Evolutionary conservation across 2,329 filamentous ascomycete genomes (phyloP).

Genomic region (Myotisia sp.): DNA sequence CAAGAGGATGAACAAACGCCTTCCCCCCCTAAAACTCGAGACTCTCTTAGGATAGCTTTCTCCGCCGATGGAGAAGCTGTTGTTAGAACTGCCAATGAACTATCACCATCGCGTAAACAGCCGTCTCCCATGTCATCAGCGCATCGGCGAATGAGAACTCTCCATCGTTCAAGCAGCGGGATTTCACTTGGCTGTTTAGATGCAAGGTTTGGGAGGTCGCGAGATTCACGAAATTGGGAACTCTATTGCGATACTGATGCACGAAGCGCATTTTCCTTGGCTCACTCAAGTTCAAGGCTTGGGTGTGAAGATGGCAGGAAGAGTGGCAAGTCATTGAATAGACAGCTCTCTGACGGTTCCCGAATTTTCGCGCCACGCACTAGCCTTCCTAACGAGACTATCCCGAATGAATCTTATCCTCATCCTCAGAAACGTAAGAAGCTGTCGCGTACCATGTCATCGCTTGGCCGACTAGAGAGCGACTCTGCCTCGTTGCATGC

Average conservation of each 20-base stretch:
- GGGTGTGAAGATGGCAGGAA: neutral
- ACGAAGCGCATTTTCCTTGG: constrained; percentile 63
- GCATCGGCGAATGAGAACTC: constrained; percentile 37
- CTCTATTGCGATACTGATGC: constrained; percentile 72
- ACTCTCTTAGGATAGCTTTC: constrained; percentile 59
- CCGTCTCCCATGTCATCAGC: constrained; percentile 36
- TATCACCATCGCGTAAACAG: constrained; percentile 46
- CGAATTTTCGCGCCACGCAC: constrained; percentile 20
- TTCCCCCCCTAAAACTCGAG: constrained; percentile 27
- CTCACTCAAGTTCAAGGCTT: constrained; percentile 56
- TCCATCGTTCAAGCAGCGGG: constrained; percentile 60
- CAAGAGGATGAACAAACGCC: constrained; percentile 28
- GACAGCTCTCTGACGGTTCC: neutral
- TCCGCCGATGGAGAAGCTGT: constrained; percentile 86
- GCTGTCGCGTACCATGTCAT: constrained; percentile 47
- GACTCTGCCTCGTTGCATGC: constrained; percentile 16
- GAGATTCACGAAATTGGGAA: constrained; percentile 81
- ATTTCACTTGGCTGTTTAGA: constrained; percentile 42
- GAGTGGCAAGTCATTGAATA: neutral
- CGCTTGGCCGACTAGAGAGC: constrained; percentile 47
- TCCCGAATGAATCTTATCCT: constrained; percentile 29
- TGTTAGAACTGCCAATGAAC: constrained; percentile 54
- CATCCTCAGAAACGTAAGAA: constrained; percentile 45
- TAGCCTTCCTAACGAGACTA: constrained; percentile 37
- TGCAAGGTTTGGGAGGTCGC: constrained; percentile 52